Base-by-base conservation (phyloP, 148 eudicot species). In the Gaultheria prostrata region DNA sequence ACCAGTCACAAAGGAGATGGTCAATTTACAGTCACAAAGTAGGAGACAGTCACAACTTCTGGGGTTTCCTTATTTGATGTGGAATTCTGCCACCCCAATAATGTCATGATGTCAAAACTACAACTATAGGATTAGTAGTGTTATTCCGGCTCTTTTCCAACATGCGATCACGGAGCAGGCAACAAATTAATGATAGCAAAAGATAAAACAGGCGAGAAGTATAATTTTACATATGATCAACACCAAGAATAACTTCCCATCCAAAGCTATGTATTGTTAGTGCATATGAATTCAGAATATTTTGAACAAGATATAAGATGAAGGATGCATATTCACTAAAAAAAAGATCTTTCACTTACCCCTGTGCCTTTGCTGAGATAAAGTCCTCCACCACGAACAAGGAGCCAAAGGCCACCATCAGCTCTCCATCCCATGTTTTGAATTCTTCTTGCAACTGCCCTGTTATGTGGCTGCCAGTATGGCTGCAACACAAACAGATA, bases 401-500 rank as follows among this genome's bases (percentile, higher is more conserved):
- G 98, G 76, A 97, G 90, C 99, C 99, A 97, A 56, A 97, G 98
- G 85, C 99, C 99, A 85, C 99, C 99, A 92, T 97, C 99, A 73
- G 98, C 93, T 89, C 99, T 94, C 99, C 98, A 97, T 69, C 99
- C 99, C 95, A 97, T 97, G 88, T 89, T 97, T 75, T 97, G 99
- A 65, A 97, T 97, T 91, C 99, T 89, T 88, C 99, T 90, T 78
- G 98, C 99, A 86, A 94, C 92, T 69, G 97, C 80, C 85, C 99
- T 88, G 82, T 97, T 97, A 92, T 97, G 99, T 77, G 99, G 99
- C 91, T 97, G 98, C 99, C 99, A 97, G 85, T 86, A 97, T 77
- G 99, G 87, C 99, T 96, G 94, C 84, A 90, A 82, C 6, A 18
- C 20, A 7, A 78, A 15, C 12, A 8, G 7, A 12, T 33, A 51